phyloP scores from a whole-genome alignment of 495 filamentous ascomycete species.

The Penicillium cataractarum region DNA sequence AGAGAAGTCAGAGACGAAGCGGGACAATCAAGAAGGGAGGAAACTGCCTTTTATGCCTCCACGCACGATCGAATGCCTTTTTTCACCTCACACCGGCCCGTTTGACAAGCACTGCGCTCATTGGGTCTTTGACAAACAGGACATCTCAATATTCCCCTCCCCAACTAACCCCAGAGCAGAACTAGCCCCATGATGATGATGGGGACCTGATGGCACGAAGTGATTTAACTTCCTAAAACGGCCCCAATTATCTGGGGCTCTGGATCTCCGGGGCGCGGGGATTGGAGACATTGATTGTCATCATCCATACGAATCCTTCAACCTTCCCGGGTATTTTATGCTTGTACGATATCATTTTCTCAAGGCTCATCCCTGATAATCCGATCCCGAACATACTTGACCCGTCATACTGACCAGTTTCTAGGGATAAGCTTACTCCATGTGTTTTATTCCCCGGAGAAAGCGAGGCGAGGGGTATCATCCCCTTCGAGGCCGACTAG shows the following conservation, averaged over 20 bases:
- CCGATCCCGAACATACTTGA: neutral
- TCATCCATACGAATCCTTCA: neutral
- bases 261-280: neutral
- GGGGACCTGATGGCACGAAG: neutral
- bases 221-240: neutral
- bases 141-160: neutral
- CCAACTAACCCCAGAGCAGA: neutral
- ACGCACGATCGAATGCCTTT: neutral
- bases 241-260: neutral
- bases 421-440: neutral
- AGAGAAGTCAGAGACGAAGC: neutral
- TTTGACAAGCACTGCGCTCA: conserved; percentile 13
- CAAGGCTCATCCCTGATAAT: neutral
- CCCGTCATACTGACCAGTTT: neutral
- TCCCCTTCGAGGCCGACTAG: neutral
- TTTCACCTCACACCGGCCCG: conserved; percentile 2
- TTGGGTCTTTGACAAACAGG: conserved; percentile 10
- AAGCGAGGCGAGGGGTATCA: neutral
- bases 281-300: neutral
- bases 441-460: neutral
- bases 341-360: neutral
- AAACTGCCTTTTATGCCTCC: conserved; percentile 20
- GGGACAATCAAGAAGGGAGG: neutral
- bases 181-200: neutral
- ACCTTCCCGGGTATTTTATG: neutral